Percentiles rank a stretch among this genome's conserved stretches.
Evolutionary conservation across 2,329 filamentous ascomycete species (phyloP).

Genomic region (Penicillium janthinellum): DNA sequence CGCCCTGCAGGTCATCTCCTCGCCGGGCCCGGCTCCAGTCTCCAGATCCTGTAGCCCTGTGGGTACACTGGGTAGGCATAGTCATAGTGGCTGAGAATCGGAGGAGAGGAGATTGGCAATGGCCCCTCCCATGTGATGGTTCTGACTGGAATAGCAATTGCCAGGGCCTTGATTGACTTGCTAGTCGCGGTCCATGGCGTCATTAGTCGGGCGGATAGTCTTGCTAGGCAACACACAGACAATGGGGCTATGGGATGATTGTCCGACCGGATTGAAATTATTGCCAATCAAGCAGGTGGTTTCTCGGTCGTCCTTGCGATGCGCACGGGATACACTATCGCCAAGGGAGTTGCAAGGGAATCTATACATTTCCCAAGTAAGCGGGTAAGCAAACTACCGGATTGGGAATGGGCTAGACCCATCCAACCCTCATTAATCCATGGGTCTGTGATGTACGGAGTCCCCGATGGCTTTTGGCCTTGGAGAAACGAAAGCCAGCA

Average conservation of each 20-base stretch:
- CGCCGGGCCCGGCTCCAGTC: background rate
- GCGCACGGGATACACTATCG: background rate
- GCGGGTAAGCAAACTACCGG: slow-evolving; percentile 27
- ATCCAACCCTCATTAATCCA: slow-evolving; percentile 7
- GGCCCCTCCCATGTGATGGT: background rate
- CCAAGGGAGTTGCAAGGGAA: background rate
- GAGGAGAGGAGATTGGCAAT: too few relatives aligned
- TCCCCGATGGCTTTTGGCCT: slow-evolving; percentile 6
- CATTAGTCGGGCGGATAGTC: background rate
- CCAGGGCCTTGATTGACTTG: background rate
- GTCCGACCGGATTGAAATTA: background rate
- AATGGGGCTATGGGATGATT: background rate
- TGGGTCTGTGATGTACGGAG: slow-evolving; percentile 19
- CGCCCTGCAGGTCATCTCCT: slow-evolving; percentile 17
- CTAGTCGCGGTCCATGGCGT: background rate
- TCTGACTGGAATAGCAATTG: background rate
- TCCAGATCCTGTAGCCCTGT: background rate
- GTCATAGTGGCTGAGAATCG: too few relatives aligned
- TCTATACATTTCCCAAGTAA: background rate
- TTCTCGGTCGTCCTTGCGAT: background rate
- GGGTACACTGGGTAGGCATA: too few relatives aligned
- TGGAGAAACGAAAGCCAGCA: too few relatives aligned
- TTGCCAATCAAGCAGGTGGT: background rate
- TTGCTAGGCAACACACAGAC: background rate
- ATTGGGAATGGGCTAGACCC: slow-evolving; percentile 17